phyloP scores from a whole-genome alignment of 805 yeast genomes.

The Metschnikowia orientalis region DNA sequence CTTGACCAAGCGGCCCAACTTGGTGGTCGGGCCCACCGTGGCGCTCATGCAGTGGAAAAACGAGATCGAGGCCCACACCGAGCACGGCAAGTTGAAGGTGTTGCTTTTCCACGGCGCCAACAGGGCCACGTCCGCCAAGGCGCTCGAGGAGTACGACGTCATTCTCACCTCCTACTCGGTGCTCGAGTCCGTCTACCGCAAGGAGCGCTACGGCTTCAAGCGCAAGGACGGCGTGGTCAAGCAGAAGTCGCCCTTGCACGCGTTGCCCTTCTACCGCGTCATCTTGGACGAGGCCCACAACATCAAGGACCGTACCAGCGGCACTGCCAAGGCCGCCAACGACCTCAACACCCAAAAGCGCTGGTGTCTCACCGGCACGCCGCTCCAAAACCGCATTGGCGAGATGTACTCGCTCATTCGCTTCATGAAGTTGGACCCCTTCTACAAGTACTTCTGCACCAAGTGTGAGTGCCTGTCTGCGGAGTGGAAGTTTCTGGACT shows the following conservation, averaged over 20 bases:
- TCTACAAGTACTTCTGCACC: slow-evolving; percentile 87
- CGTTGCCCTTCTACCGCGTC: slow-evolving; percentile 74
- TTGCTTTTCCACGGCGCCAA: slow-evolving; percentile 84
- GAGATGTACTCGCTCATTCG: slow-evolving; percentile 91
- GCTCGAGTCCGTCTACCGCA: slow-evolving; percentile 78
- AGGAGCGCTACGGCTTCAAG: slow-evolving; percentile 77
- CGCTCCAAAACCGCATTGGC: slow-evolving; percentile 93
- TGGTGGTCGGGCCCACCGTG: slow-evolving; percentile 98
- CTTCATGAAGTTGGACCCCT: slow-evolving; percentile 79
- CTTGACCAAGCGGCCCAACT: slow-evolving; percentile 60
- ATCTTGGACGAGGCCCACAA: slow-evolving; percentile 96
- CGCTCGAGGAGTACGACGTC: slow-evolving; percentile 65
- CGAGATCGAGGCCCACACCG: slow-evolving; percentile 83
- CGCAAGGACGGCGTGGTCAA: slow-evolving; percentile 67
- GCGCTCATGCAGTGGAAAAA: slow-evolving; percentile 97
- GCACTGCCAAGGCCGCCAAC: slow-evolving; percentile 91
- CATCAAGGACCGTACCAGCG: slow-evolving; percentile 90
- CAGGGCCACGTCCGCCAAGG: slow-evolving; percentile 54
- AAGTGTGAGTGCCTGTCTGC: slow-evolving; percentile 79
- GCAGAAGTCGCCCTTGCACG: slow-evolving; percentile 72
- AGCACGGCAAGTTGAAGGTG: slow-evolving; percentile 58
- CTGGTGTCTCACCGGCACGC: slow-evolving; percentile 95
- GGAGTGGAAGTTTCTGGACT: slow-evolving; percentile 81
- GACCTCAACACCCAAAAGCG: slow-evolving; percentile 64
- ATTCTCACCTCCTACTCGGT: slow-evolving; percentile 91